phyloP scores from a whole-genome alignment of 176 grass and related monocot genomes.

The Carex parvula region DNA sequence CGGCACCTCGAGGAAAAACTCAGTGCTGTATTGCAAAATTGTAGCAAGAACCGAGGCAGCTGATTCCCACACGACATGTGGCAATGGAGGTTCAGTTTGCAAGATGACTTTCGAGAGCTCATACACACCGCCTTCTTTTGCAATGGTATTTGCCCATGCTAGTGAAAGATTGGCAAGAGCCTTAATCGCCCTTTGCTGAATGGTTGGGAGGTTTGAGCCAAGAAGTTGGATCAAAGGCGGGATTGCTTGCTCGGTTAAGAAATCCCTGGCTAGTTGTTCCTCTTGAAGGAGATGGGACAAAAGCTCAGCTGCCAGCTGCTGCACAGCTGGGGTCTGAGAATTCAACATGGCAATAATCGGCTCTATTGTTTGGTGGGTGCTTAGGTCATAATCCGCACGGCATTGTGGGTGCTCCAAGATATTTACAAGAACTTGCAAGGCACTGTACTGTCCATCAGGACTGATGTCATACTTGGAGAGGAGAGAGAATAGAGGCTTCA shows the following conservation, averaged over 20 bases:
- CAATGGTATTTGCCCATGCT: conserved; percentile 98
- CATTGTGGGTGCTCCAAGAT: conserved; percentile 97
- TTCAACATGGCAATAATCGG: conserved; percentile 81
- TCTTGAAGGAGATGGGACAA: conserved; percentile 97
- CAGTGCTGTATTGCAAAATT: conserved; percentile 97
- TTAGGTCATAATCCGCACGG: conserved; percentile 83
- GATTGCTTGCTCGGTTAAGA: conserved; percentile 86
- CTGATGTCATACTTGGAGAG: conserved; percentile 73
- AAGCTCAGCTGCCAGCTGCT: conserved; percentile 92
- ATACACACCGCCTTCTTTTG: conserved; percentile 95
- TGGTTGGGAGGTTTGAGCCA: conserved; percentile 71
- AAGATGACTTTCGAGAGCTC: conserved; percentile 94
- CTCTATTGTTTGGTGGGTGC: conserved; percentile 69
- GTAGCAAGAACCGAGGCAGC: conserved; percentile 90
- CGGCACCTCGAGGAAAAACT: conserved; percentile 97
- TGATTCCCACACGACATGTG: conserved; percentile 97
- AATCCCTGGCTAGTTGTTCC: conserved; percentile 85
- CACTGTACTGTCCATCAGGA: conserved; percentile 90
- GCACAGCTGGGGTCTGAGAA: conserved; percentile 87
- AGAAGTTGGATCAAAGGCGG: conserved; percentile 91
- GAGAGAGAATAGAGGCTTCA: conserved; percentile 85
- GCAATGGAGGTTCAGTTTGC: conserved; percentile 87
- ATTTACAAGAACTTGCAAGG: conserved; percentile 99
- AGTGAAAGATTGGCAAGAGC: conserved; percentile 83
- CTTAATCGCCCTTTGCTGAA: conserved; percentile 98